Percentiles rank a stretch among this genome's conserved stretches.
Evolutionary conservation across 768 basidiomycete genomes (phyloP).

Genomic region (Trametes coccinea): DNA sequence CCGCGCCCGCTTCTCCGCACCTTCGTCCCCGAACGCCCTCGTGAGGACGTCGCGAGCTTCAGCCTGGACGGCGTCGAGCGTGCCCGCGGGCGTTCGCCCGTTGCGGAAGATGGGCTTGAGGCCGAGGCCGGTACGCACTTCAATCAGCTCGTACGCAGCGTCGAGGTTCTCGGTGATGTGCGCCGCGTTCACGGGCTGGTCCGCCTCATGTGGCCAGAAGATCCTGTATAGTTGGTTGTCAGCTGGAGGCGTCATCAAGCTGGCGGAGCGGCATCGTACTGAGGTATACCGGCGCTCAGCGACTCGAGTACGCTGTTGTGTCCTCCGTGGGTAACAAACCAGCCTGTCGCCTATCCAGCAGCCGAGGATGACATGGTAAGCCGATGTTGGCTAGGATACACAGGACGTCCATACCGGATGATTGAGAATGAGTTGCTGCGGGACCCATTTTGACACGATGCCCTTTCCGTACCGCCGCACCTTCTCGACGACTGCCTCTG

Average conservation of each 20-base stretch:
- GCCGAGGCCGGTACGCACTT: conserved; percentile 26
- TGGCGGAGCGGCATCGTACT: neutral
- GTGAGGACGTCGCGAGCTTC: conserved; percentile 25
- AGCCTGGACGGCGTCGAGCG: conserved; percentile 24
- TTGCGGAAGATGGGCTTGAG: conserved; percentile 21
- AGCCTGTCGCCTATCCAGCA: conserved; percentile 8
- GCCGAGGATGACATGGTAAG: too few species aligned
- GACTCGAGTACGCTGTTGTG: conserved; percentile 28
- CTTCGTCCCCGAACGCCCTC: conserved; percentile 28
- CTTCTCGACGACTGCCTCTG: too few species aligned
- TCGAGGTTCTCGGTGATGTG: conserved; percentile 23
- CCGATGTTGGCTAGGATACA: too few species aligned
- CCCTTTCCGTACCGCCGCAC: too few species aligned
- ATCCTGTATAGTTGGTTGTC: conserved; percentile 16
- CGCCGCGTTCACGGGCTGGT: conserved; percentile 29
- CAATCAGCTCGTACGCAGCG: conserved; percentile 30
- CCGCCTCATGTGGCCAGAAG: conserved; percentile 28
- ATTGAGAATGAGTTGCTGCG: too few species aligned
- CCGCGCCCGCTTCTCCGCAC: conserved; percentile 26
- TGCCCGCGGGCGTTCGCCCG: conserved; percentile 22
- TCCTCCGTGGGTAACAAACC: conserved; percentile 30
- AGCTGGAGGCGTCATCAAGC: too few species aligned
- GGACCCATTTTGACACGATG: too few species aligned
- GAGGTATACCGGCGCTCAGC: conserved; percentile 27
- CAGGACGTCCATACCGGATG: too few species aligned